phyloP scores from a whole-genome alignment of 1,284 basidiomycete species.

The Boletellus deceptivus region DNA sequence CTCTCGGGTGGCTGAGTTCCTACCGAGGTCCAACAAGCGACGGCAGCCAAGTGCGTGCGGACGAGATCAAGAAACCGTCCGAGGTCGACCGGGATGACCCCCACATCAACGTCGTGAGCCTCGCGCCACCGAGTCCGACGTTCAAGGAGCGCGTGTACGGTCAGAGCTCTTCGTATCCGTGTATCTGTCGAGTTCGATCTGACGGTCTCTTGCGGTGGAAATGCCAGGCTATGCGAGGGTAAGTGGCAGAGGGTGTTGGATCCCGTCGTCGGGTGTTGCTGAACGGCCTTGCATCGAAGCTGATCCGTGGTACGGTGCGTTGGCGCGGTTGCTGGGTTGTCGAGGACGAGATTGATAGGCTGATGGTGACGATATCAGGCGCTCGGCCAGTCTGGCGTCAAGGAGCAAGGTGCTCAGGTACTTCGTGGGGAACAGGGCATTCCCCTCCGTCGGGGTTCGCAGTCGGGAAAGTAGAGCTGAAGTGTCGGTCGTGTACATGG shows the following conservation, averaged over 20 bases:
- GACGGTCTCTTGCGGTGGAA: not conserved
- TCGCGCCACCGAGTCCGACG: conserved; percentile 31
- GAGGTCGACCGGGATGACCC: conserved; percentile 29
- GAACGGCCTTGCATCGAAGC: conserved; percentile 23
- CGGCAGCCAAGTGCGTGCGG: conserved; percentile 32
- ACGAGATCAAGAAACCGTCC: conserved; percentile 26
- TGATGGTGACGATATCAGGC: conserved; percentile 16
- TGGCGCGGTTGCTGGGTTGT: conserved; percentile 1
- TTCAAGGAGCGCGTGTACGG: conserved; percentile 52
- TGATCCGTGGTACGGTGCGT: conserved; percentile 46
- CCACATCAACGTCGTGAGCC: conserved; percentile 25
- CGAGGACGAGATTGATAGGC: not conserved
- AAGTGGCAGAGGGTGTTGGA: not conserved
- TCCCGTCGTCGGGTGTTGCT: too few species aligned
- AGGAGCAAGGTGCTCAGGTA: conserved; percentile 49
- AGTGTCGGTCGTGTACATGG: not conserved
- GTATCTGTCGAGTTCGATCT: not conserved
- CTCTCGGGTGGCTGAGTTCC: not conserved
- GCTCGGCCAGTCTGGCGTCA: conserved; percentile 35
- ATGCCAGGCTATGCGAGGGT: conserved; percentile 36
- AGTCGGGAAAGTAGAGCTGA: conserved; percentile 16
- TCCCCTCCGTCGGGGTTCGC: conserved; percentile 27
- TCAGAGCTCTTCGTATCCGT: conserved; percentile 22
- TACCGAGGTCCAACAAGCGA: conserved; percentile 34
- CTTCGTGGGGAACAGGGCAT: conserved; percentile 40